Conservation (phyloP, 1,284 basidiomycete species). For the Ustilago trichophora region DNA sequence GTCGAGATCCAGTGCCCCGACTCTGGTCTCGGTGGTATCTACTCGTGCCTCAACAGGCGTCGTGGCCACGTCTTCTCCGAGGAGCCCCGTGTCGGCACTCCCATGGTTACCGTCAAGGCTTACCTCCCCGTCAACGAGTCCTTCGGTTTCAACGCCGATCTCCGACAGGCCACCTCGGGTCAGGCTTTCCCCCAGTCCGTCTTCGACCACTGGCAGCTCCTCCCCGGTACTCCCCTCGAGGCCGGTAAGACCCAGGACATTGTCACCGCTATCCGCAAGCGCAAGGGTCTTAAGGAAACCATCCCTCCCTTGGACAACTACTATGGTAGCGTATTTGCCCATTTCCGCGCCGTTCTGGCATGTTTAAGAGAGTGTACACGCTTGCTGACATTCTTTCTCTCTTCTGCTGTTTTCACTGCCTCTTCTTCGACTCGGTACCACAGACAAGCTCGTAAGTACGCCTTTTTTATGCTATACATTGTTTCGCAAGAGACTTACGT, state of each 20-base stretch:
- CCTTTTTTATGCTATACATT: too few species aligned
- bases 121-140: slow-evolving; percentile 97
- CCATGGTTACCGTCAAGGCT: slow-evolving; percentile 99
- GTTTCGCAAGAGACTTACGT: too few species aligned
- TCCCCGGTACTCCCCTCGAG: slow-evolving; percentile 75
- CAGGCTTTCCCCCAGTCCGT: slow-evolving; percentile 98
- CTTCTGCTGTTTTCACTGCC: too few species aligned
- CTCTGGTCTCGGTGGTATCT: slow-evolving; percentile 97
- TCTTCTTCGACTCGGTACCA: too few species aligned
- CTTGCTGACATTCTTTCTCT: too few species aligned
- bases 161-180: slow-evolving; percentile 89
- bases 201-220: slow-evolving; percentile 76
- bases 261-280: slow-evolving; percentile 81
- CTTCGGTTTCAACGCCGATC: slow-evolving; percentile 98
- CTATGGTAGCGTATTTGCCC: too few species aligned
- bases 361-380: too few species aligned
- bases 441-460: too few species aligned
- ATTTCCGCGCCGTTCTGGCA: too few species aligned
- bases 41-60: slow-evolving; percentile 90
- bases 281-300: slow-evolving; percentile 79
- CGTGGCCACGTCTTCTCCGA: slow-evolving; percentile 98
- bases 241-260: slow-evolving; percentile 87
- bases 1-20: slow-evolving; percentile 99
- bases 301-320: slow-evolving; percentile 53
- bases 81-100: slow-evolving; percentile 95